Base-by-base conservation (phyloP, 805 yeast genomes). In the Saccharomyces kudriavzevii region DNA sequence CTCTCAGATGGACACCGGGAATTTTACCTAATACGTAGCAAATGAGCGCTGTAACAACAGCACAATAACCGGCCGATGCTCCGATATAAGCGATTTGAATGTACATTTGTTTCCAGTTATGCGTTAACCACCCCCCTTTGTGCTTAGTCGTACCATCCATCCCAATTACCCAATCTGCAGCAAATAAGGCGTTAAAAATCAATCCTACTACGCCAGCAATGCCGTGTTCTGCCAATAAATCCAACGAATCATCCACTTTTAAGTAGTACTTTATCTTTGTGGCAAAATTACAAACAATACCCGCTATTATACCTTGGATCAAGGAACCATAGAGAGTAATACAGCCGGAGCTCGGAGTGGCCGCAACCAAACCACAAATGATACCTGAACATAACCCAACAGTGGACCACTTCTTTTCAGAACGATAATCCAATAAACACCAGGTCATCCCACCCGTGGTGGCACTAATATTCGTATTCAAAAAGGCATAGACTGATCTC, bases 171-270 rank as follows among this genome's bases (percentile, higher is more conserved):
- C 89, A 86, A 52, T 86, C 80, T 5, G 91, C 88, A 14, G 88
- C 97, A 66, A 94, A 91, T 1, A 92, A 66, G 0, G 88, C 97
- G 66, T 89, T 90, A 74, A 89, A 90, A n/a, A 92, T 54, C 49
- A 91, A 76, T 0, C 99, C 98, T 48, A 92, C 78, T 48, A 91
- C 78, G 30, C 99, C 99, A 0, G 97, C 98, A 62, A 92, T 78
- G 49, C 97, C 98, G 84, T 92, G 99, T 81, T 92, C 98, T n/a
- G 98, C 98, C 68, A 92, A 78, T 50, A 90, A 83, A 85, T 94
- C 98, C 62, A 94, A 74, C 1, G 97, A 84, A 73, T 92, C 99
- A 70, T 94, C 98, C 50, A 92, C 90, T 55, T 79, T 78, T 48
- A 87, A 73, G 58, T 88, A 72, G 67, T 86, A 88, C 72, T 92